phyloP scores from a whole-genome alignment of 2,329 filamentous ascomycete genomes.

The Stagonosporopsis vannaccii region DNA sequence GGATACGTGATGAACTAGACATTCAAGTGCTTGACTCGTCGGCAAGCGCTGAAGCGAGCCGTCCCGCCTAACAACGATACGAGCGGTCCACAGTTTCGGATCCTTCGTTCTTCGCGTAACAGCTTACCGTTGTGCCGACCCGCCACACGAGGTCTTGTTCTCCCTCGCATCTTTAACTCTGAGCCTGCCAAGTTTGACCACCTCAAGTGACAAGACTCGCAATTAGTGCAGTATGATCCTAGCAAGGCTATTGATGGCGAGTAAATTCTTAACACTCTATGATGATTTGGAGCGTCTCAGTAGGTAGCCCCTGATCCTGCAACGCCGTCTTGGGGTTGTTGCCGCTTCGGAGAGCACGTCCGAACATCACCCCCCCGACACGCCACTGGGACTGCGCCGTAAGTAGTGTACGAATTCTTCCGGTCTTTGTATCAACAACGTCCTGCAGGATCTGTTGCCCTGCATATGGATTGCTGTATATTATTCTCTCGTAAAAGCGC shows the following conservation, averaged over 20 bases:
- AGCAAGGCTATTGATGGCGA: no score
- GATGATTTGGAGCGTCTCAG: no score
- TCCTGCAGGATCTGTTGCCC: constrained; percentile 3
- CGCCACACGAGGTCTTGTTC: not conserved
- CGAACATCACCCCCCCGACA: not conserved
- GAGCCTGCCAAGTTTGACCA: not conserved
- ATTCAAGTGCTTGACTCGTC: not conserved
- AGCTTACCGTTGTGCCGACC: constrained; percentile 2
- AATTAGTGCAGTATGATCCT: no score
- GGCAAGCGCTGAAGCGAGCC: constrained; percentile 1
- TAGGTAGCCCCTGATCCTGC: not conserved
- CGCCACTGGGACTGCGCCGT: constrained; percentile 1
- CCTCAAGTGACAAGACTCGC: not conserved
- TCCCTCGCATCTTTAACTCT: not conserved
- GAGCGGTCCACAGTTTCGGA: constrained; percentile 2
- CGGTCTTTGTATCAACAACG: not conserved
- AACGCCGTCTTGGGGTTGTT: not conserved
- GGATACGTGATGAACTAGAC: no score
- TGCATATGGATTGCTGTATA: not conserved
- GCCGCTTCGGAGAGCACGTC: not conserved
- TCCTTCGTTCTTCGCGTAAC: constrained; percentile 10
- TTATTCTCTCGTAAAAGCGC: not conserved
- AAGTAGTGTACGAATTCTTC: constrained; percentile 3
- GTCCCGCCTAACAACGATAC: constrained; percentile 6
- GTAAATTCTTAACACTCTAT: no score